Base-by-base conservation (phyloP, 306 rosid genomes). In the Citrullus amarus region DNA sequence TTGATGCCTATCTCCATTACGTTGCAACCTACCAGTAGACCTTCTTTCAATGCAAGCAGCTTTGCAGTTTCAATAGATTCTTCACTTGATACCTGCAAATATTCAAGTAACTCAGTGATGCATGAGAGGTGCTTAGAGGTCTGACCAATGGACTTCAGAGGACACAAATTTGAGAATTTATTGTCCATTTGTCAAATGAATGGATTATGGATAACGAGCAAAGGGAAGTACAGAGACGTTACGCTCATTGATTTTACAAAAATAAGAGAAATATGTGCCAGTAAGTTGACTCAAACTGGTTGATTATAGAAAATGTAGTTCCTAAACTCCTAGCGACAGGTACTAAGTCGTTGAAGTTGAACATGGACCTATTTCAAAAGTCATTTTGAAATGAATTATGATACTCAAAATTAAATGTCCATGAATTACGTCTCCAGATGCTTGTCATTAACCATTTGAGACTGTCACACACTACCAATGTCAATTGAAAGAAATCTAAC, bases 1-100 rank as follows among this genome's bases (percentile, higher is more conserved):
- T 78, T 20, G 28, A 34, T 36, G 60, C 51, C 28, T 17, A 17
- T 53, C 43, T 48, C 55, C 77, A 71, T 71, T 48, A 51, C 32
- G 78, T 53, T 17, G 48, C 46, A 76, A 83, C 76, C 20, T 55
- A 79, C 87, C 75, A 48, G 80, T 43, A 95, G 86, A 78, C 98
- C 98, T 82, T 92, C 98, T 82, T 86, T 95, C 80, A 95, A 67
- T 70, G 98, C 98, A 81, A 95, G 93, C 67, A 28, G 81, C 83
- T 86, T 92, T 53, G 98, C 97, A 51, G 93, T 95, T 86, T 95
- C 91, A 38, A 95, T 81, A 63, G 98, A 88, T 84, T 91, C 97
- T 72, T 92, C 97, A 81, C 98, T 92, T 44, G 98, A 89, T 83
- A 92, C 80, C 98, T 95, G 51, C 32, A 50, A 72, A 43, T 36